A percentile compares a stretch with the other conserved stretches of the same genome.
Conservation (phyloP, 2,329 filamentous ascomycete genomes). For the Neonectria hederae region DNA sequence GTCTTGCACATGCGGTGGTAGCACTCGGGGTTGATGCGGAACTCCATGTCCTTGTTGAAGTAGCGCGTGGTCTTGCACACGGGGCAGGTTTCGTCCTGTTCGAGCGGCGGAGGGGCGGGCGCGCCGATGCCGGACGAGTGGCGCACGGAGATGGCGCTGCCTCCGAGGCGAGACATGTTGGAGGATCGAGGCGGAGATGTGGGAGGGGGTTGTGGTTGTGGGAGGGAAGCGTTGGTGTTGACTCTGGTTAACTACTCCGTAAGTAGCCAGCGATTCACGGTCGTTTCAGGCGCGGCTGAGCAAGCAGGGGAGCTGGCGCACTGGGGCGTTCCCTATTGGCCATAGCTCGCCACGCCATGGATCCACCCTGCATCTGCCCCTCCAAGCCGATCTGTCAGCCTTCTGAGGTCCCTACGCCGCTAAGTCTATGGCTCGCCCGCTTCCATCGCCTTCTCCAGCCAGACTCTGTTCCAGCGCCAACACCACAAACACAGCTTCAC, state of each 20-base stretch:
- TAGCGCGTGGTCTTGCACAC: constrained; percentile 98
- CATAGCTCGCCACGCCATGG: not conserved
- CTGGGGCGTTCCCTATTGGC: constrained; percentile 33
- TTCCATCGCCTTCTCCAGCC: constrained; percentile 27
- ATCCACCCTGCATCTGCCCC: constrained; percentile 30
- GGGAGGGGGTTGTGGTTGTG: not conserved
- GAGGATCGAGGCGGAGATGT: not conserved
- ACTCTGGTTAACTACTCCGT: not conserved
- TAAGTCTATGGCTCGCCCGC: not conserved
- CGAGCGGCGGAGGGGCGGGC: constrained; percentile 28
- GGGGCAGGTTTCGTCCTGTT: constrained; percentile 80
- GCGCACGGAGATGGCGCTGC: constrained; percentile 43
- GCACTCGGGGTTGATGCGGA: constrained; percentile 97
- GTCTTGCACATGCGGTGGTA: constrained; percentile 99
- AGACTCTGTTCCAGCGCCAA: not conserved
- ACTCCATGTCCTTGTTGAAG: constrained; percentile 91
- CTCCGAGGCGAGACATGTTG: constrained; percentile 43
- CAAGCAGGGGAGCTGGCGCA: constrained; percentile 19
- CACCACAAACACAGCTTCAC: constrained; percentile 22
- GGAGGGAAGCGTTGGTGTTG: not conserved
- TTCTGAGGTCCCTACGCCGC: constrained; percentile 34
- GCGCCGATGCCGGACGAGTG: constrained; percentile 32
- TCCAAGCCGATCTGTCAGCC: constrained; percentile 43
- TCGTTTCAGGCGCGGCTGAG: constrained; percentile 39
- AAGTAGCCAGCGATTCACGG: not conserved